Evolutionary conservation across 768 basidiomycete species (phyloP).

Genomic region (Boletales sp.): DNA sequence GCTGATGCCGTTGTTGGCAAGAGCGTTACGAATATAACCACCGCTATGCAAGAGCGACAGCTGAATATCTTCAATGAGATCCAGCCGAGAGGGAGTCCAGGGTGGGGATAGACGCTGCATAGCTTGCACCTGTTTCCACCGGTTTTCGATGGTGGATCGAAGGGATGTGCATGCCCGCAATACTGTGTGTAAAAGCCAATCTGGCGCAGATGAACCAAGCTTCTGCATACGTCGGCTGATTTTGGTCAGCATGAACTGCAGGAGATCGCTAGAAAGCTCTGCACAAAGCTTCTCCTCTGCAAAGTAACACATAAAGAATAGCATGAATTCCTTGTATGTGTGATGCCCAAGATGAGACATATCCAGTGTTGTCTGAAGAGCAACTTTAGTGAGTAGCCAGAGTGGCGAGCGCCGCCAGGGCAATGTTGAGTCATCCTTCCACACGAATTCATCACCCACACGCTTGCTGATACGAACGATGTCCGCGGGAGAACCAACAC

Average conservation of each 20-base stretch:
- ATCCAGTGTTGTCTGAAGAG: constrained; percentile 31
- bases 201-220: constrained; percentile 19
- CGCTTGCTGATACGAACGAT: constrained; percentile 30
- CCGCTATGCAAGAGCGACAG: constrained; percentile 32
- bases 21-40: constrained; percentile 23
- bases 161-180: constrained; percentile 29
- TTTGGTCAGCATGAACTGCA: constrained; percentile 29
- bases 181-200: constrained; percentile 37
- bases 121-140: constrained; percentile 33
- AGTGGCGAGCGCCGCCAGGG: constrained; percentile 37
- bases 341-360: constrained; percentile 1
- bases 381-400: constrained; percentile 35
- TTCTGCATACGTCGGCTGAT: constrained; percentile 24
- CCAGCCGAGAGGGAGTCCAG: constrained; percentile 29
- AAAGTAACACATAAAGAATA: constrained; percentile 34
- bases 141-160: constrained; percentile 21
- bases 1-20: not conserved
- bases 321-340: constrained; percentile 48
- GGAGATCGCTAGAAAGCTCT: constrained; percentile 22
- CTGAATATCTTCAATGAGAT: constrained; percentile 28
- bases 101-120: constrained; percentile 19
- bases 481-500: constrained; percentile 20
- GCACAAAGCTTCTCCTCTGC: constrained; percentile 17
- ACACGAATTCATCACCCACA: constrained; percentile 30
- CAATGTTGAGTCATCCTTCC: constrained; percentile 2